These are phyloP conservation scores for Setomelanomma holmii DNA, from an alignment of 2,329 filamentous ascomycete genomes.

Conservation along the genomic window DNA sequence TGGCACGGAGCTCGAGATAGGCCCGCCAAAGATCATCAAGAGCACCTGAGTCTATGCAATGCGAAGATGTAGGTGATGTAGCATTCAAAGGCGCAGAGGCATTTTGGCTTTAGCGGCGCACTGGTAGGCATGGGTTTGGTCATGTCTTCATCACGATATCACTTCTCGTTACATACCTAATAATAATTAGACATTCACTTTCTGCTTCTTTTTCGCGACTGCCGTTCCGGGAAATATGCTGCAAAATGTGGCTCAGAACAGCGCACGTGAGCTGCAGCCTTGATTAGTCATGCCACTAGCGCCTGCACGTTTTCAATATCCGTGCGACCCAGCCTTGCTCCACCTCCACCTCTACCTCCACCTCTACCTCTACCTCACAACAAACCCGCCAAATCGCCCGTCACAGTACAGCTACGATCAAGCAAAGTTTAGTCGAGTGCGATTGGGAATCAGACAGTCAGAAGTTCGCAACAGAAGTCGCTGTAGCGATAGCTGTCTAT, in stretches of 20 bases:
- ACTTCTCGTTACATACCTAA: constrained; percentile 4
- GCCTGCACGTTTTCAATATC: not conserved
- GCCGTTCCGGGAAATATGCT: not conserved
- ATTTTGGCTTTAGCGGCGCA: not conserved
- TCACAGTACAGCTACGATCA: constrained; percentile 22
- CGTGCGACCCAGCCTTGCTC: not conserved
- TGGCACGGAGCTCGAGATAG: constrained; percentile 77
- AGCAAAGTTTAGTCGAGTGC: constrained; percentile 19
- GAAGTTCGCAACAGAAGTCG: constrained; percentile 16
- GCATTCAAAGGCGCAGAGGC: too few relatives aligned
- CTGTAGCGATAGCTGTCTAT: constrained; percentile 21
- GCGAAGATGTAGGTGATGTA: not conserved
- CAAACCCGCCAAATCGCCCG: too few relatives aligned
- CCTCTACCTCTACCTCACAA: too few relatives aligned
- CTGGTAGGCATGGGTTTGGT: not conserved
- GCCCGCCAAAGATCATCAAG: constrained; percentile 59
- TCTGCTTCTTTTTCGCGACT: not conserved
- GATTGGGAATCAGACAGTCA: constrained; percentile 14
- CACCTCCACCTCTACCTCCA: constrained; percentile 16
- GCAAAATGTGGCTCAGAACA: not conserved
- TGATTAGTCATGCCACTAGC: constrained; percentile 4
- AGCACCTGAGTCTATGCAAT: constrained; percentile 28
- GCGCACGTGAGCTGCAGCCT: constrained; percentile 2
- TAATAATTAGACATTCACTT: constrained; percentile 12
- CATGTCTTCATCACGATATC: not conserved